Percentiles rank a stretch among this genome's conserved stretches.
Conservation (phyloP, 495 filamentous ascomycete genomes). For the Lophiostoma macrostomum region DNA sequence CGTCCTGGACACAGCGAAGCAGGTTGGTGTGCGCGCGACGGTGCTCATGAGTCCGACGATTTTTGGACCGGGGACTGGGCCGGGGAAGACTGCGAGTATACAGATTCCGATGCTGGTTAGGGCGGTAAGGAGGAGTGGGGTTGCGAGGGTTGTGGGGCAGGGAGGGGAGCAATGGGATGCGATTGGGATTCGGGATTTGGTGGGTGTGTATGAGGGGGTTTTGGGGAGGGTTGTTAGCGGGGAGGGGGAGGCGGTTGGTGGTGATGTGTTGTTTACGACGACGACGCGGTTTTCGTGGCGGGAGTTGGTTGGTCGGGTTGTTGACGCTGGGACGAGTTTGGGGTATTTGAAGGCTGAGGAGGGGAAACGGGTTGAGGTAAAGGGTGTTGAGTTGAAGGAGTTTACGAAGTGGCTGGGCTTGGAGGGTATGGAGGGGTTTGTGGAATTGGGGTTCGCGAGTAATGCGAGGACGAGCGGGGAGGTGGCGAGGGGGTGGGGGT, state of each 20-base stretch:
- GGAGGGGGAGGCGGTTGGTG: neutral
- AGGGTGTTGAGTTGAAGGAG: neutral
- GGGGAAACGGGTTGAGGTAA: neutral
- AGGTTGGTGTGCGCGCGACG: constrained; percentile 44
- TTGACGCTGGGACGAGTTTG: neutral
- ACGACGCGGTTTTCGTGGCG: neutral
- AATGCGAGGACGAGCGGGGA: constrained; percentile 39
- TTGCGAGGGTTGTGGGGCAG: constrained; percentile 39
- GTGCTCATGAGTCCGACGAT: constrained; percentile 51
- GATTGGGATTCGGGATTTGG: constrained; percentile 50
- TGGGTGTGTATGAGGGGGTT: constrained; percentile 39
- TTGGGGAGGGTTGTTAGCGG: neutral
- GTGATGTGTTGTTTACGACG: neutral
- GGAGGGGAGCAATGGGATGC: constrained; percentile 49
- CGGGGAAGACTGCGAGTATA: constrained; percentile 44
- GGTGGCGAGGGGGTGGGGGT: constrained; percentile 41
- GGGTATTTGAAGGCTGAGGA: neutral
- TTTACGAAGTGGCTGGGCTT: constrained; percentile 17
- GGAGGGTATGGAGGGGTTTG: constrained; percentile 19
- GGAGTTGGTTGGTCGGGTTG: neutral
- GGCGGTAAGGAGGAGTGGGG: constrained; percentile 35
- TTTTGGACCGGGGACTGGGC: constrained; percentile 48
- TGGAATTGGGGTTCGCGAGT: constrained; percentile 43
- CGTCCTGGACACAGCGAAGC: constrained; percentile 43
- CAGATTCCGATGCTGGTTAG: constrained; percentile 42